Percentiles rank a stretch among this genome's conserved stretches.
Conservation (phyloP, 2,329 filamentous ascomycete species). For the Pseudocercospora musae region DNA sequence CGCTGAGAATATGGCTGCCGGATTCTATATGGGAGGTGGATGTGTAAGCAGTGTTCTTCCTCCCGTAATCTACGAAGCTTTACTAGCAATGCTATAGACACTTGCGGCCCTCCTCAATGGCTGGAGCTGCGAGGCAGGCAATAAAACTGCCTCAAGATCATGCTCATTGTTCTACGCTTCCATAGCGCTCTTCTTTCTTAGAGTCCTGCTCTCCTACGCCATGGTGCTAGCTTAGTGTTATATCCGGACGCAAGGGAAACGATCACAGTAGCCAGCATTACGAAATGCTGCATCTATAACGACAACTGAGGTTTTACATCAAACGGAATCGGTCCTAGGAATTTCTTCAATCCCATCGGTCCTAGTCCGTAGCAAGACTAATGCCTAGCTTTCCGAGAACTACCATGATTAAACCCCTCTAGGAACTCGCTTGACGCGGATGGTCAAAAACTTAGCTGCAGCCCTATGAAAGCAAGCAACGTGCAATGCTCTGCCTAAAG, state of each 20-base stretch:
- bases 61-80: neutral
- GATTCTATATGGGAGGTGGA: constrained; percentile 4
- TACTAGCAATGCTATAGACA: neutral
- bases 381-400: too few species aligned
- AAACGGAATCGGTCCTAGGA: too few species aligned
- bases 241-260: neutral
- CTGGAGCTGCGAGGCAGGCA: neutral
- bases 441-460: too few species aligned
- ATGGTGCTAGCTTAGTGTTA: neutral
- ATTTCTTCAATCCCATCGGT: too few species aligned
- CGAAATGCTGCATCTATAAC: too few species aligned
- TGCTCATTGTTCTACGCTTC: neutral
- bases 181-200: neutral
- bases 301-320: too few species aligned
- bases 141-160: neutral
- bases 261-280: neutral
- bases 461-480: too few species aligned
- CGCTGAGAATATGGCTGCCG: neutral
- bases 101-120: neutral
- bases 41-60: neutral
- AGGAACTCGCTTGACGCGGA: too few species aligned
- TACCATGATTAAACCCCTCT: too few species aligned
- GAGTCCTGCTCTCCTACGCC: neutral
- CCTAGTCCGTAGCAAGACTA: too few species aligned
- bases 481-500: too few species aligned